Conservation (phyloP, 2,329 filamentous ascomycete genomes). For the Monosporascus sp. region DNA sequence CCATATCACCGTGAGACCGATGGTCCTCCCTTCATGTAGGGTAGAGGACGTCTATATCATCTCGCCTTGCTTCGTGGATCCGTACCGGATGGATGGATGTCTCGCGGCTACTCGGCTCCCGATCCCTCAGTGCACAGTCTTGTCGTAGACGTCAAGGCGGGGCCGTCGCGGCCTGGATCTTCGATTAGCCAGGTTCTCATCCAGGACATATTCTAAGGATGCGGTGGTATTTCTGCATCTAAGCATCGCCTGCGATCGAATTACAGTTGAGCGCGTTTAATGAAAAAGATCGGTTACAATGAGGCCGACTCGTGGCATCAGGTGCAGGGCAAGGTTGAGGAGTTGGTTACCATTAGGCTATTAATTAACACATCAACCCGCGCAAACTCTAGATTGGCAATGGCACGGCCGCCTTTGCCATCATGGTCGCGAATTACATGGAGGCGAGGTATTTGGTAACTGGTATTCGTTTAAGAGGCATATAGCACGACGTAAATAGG, state of each 20-base stretch:
- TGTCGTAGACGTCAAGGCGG: no score
- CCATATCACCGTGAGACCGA: background rate
- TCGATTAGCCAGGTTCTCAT: no score
- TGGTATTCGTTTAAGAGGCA: background rate
- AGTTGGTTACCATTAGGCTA: background rate
- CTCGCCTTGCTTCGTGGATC: background rate
- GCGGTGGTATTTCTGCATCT: no score
- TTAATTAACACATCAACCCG: background rate
- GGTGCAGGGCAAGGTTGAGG: background rate
- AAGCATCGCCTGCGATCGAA: no score
- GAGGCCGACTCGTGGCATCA: no score
- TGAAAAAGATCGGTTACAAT: no score
- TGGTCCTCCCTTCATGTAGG: background rate
- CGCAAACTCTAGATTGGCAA: background rate
- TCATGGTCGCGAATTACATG: background rate
- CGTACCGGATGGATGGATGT: background rate
- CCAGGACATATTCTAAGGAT: no score
- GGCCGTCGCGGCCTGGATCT: no score
- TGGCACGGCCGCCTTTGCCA: background rate
- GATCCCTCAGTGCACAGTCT: no score
- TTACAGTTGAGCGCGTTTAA: no score
- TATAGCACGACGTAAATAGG: background rate
- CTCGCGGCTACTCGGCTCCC: no score
- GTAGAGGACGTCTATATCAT: background rate
- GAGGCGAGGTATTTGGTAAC: background rate